Evolutionary conservation across 306 rosid genomes (phyloP).

Genomic region (Casuarina equisetifolia): DNA sequence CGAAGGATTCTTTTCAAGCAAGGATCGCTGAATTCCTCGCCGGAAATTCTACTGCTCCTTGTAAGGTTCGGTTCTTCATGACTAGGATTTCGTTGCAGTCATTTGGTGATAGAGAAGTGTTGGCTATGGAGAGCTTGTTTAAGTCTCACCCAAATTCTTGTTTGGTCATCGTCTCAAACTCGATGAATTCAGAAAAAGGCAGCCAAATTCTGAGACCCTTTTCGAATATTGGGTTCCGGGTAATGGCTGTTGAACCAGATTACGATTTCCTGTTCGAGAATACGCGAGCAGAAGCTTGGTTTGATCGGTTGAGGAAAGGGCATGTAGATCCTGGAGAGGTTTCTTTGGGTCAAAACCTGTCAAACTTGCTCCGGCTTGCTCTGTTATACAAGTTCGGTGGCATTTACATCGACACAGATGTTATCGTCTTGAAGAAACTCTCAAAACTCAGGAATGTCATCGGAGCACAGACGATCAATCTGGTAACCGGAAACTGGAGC

Average conservation of each 20-base stretch:
- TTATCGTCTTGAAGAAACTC: constrained; percentile 65
- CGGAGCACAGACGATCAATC: constrained; percentile 81
- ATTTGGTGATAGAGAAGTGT: constrained; percentile 60
- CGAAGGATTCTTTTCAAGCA: constrained; percentile 11
- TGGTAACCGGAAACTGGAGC: constrained; percentile 67
- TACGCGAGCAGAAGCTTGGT: constrained; percentile 78
- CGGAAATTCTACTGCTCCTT: constrained; percentile 31
- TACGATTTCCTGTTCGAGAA: constrained; percentile 57
- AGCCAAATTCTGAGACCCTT: constrained; percentile 51
- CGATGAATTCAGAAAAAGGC: constrained; percentile 63
- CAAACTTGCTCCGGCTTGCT: constrained; percentile 75
- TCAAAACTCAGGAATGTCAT: constrained; percentile 67
- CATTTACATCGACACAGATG: constrained; percentile 65
- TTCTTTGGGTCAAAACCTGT: constrained; percentile 84
- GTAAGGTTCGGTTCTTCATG: constrained; percentile 74
- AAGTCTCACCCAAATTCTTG: constrained; percentile 69
- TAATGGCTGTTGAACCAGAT: constrained; percentile 70
- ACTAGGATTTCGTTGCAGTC: constrained; percentile 76
- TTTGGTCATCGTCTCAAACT: constrained; percentile 67
- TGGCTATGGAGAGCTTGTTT: constrained; percentile 73
- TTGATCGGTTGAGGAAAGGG: constrained; percentile 49
- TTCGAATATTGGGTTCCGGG: constrained; percentile 37
- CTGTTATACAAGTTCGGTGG: constrained; percentile 82
- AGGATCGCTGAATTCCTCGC: constrained; percentile 50
- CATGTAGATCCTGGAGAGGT: constrained; percentile 74